Evolutionary conservation across 495 filamentous ascomycete genomes (phyloP).

Genomic region (Amniculicola lignicola): DNA sequence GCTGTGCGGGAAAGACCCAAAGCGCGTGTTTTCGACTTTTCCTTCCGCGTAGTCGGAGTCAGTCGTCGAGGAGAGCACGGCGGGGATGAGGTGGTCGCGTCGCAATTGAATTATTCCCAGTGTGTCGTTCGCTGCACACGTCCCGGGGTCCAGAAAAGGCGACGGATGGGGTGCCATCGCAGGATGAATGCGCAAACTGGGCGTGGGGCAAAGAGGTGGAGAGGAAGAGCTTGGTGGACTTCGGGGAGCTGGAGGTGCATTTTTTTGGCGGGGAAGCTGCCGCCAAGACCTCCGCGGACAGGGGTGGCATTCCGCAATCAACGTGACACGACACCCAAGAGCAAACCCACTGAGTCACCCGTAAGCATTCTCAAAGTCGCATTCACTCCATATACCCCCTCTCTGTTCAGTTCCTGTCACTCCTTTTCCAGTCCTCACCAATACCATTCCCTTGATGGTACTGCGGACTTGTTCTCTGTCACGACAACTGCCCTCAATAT

Average conservation of each 20-base stretch:
- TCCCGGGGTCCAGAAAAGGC: constrained; percentile 68
- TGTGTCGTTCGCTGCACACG: constrained; percentile 51
- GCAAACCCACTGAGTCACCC: constrained; percentile 17
- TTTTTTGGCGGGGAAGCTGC: constrained; percentile 24
- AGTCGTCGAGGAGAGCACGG: constrained; percentile 52
- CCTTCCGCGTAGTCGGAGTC: constrained; percentile 53
- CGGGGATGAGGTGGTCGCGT: constrained; percentile 74
- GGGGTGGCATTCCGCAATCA: constrained; percentile 8
- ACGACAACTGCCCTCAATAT: not conserved
- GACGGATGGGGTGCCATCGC: constrained; percentile 43
- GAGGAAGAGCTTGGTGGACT: not conserved
- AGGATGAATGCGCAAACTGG: not conserved
- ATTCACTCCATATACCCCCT: constrained; percentile 1
- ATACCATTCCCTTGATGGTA: constrained; percentile 27
- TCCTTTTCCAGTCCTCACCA: constrained; percentile 2
- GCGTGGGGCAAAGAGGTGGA: not conserved
- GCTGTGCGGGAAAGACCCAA: constrained; percentile 89
- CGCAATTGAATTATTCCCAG: constrained; percentile 80
- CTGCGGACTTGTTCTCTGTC: constrained; percentile 8
- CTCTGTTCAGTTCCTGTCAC: constrained; percentile 13
- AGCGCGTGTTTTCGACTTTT: constrained; percentile 85
- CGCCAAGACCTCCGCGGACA: constrained; percentile 22
- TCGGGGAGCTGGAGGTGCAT: not conserved
- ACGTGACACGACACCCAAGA: constrained; percentile 8
- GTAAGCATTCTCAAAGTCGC: not conserved